Percentiles rank a stretch among this genome's conserved stretches.
Evolutionary conservation across 805 yeast genomes (phyloP).

Genomic region (Ogataea allantospora): DNA sequence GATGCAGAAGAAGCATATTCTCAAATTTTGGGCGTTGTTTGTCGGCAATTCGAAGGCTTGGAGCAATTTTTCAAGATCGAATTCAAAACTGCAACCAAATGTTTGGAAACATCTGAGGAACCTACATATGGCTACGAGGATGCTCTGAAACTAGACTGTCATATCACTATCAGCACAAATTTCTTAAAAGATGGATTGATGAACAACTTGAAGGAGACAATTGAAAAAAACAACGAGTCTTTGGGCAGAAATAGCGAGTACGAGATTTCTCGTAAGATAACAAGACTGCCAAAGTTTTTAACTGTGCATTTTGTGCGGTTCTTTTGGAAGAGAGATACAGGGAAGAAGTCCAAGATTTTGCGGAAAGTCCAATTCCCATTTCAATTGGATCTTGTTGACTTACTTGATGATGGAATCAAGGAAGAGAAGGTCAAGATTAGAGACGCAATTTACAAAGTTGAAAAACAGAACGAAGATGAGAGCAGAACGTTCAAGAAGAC

Average conservation of each 20-base stretch:
- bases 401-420: conserved; percentile 77
- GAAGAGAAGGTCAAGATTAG: conserved; percentile 65
- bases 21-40: conserved; percentile 59
- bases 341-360: conserved; percentile 87
- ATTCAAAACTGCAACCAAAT: conserved; percentile 61
- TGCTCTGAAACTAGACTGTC: conserved; percentile 80
- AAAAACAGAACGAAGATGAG: conserved; percentile 71
- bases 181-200: conserved; percentile 82
- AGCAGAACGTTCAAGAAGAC: conserved; percentile 70
- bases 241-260: conserved; percentile 72
- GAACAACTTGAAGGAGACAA: conserved; percentile 68
- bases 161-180: conserved; percentile 81
- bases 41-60: conserved; percentile 47
- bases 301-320: conserved; percentile 93
- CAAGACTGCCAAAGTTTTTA: conserved; percentile 80
- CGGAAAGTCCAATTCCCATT: conserved; percentile 95
- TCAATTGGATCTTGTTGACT: conserved; percentile 82
- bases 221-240: conserved; percentile 73
- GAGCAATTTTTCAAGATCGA: conserved; percentile 62
- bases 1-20: conserved; percentile 98
- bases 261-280: conserved; percentile 57
- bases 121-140: conserved; percentile 47
- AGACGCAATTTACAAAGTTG: conserved; percentile 73
- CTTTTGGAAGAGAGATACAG: conserved; percentile 92
- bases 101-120: conserved; percentile 52